A percentile compares a stretch with the other conserved stretches of the same genome.
phyloP scores from a whole-genome alignment of 495 filamentous ascomycete species.

The Neurospora terricola region DNA sequence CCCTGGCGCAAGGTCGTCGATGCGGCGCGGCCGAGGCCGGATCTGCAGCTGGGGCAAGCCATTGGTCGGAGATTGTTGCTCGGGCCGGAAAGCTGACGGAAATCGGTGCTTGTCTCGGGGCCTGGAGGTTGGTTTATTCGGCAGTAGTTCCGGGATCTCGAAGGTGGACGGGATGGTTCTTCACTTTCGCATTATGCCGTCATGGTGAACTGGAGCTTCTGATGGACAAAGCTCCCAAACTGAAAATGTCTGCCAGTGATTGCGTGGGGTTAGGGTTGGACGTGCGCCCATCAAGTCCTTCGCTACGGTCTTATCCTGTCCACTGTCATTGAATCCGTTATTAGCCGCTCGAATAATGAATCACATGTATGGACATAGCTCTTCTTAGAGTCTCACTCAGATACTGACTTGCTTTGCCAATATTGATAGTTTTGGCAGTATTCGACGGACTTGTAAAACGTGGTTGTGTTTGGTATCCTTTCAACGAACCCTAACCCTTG shows the following conservation, averaged over 20 bases:
- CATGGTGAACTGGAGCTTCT: not conserved
- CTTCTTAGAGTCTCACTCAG: not conserved
- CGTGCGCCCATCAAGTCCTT: not conserved
- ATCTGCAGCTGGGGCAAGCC: slow-evolving; percentile 20
- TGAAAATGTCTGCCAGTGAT: not conserved
- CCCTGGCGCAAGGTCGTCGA: slow-evolving; percentile 4
- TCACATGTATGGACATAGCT: not conserved
- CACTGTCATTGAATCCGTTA: not conserved
- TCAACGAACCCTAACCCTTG: not conserved
- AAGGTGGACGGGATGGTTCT: not conserved
- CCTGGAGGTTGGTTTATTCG: slow-evolving; percentile 4
- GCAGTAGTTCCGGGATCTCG: not conserved
- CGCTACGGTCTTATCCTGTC: not conserved
- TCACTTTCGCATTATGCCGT: not conserved
- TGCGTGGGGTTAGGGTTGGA: slow-evolving; percentile 19
- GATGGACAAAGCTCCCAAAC: not conserved
- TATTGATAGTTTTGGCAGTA: not conserved
- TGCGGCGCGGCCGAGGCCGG: slow-evolving; percentile 8
- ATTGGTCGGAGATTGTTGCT: slow-evolving; percentile 7
- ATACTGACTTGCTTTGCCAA: not conserved
- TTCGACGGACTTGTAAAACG: not conserved
- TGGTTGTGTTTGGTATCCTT: not conserved
- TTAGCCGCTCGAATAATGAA: not conserved
- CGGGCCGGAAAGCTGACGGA: slow-evolving; percentile 1
- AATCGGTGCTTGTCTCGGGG: not conserved